Base-by-base conservation (phyloP, 768 basidiomycete genomes). In the Boletus edulis region DNA sequence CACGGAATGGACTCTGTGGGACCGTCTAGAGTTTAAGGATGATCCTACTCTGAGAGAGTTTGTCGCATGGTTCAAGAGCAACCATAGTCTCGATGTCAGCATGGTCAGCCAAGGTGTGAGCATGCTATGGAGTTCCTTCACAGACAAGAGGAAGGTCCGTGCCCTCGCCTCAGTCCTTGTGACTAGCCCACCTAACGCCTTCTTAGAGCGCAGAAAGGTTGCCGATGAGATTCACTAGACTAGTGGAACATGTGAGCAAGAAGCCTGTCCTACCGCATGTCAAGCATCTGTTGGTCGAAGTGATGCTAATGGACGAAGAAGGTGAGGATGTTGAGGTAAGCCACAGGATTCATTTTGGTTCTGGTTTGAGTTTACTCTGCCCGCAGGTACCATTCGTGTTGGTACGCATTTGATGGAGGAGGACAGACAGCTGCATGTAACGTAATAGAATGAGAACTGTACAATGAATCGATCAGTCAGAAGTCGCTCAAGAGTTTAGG, bases 91-190 rank as follows among this genome's bases (percentile, higher is more conserved):
- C 34, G 87, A 94, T 37, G 79, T 98, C 49, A 85, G 84, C 49
- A 99, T 99, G 97, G 91, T 98, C 58, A 94, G 91, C 66, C 91
- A 94, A 70, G 96, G 94, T 40, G 95, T 98, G 34, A 94, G 93
- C 67, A 96, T 98, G 95, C 77, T 98, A 32, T 98, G 95, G 94
- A 94, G 91, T 57, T 86, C 90, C 34, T 99, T 96, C 72, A 81
- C 92, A 49, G 88, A 86, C 51, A 90, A 87, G 76, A 92, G 92
- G 78, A 98, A 98, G 89, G 95, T 91, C 40, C 38, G 56, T 51
- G 24, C 43, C 31, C 8, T 37, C 46, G 32, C 51, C 48, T 37
- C 27, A 46, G 41, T 15, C 10, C 3, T 34, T 24, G 32, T 29
- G 18, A 49, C 24, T 20, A 20, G 27, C 12, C 14, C 54, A 39